phyloP scores from a whole-genome alignment of 1,284 basidiomycete genomes.

The Trametes versicolor region DNA sequence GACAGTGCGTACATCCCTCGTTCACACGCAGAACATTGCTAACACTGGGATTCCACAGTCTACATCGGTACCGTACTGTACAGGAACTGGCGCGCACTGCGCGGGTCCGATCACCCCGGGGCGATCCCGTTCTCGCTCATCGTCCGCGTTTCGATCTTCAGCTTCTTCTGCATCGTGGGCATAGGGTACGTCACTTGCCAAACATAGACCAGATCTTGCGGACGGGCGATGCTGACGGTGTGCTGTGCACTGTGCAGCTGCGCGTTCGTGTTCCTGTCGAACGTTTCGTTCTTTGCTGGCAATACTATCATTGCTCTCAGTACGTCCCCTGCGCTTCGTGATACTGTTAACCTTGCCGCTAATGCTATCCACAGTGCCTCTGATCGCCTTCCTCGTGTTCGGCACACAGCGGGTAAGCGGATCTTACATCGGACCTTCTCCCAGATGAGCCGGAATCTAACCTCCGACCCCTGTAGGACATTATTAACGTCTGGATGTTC shows the following conservation, averaged over 20 bases:
- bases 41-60: constrained; percentile 6
- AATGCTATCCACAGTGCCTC: constrained; percentile 26
- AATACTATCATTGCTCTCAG: constrained; percentile 36
- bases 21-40: not conserved
- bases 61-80: constrained; percentile 32
- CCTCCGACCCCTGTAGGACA: constrained; percentile 24
- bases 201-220: not conserved
- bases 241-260: constrained; percentile 12
- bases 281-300: constrained; percentile 31
- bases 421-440: not conserved
- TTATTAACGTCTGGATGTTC: constrained; percentile 36
- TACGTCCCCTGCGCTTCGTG: constrained; percentile 10
- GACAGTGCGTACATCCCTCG: constrained; percentile 22
- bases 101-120: constrained; percentile 29
- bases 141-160: constrained; percentile 34
- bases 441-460: not conserved
- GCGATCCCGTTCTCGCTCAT: constrained; percentile 36
- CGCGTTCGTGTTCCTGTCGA: constrained; percentile 35
- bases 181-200: constrained; percentile 25
- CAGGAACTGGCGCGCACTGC: constrained; percentile 37
- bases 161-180: constrained; percentile 35
- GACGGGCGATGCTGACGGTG: not conserved
- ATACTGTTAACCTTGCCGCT: not conserved
- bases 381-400: constrained; percentile 36
- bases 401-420: constrained; percentile 35